A percentile compares a stretch with the other conserved stretches of the same genome.
Evolutionary conservation across 192 early-diverging fungal genomes (phyloP).

Genomic region (Mortierella alpina): DNA sequence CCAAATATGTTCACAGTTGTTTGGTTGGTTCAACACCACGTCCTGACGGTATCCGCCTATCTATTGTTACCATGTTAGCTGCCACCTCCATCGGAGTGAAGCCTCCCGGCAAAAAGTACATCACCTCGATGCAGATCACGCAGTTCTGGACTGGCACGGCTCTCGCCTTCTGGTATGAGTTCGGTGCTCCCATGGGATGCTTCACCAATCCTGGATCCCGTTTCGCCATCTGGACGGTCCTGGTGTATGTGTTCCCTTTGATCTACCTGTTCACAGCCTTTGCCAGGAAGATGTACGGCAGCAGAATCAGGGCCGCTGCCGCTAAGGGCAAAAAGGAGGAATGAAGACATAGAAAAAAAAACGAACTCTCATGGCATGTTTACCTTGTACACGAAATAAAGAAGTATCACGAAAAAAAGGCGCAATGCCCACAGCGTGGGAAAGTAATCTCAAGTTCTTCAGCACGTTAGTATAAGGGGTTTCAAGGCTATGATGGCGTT

Average conservation of each 20-base stretch:
- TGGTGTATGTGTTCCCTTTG: constrained; percentile 70
- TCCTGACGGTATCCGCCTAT: background rate
- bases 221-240: constrained; percentile 61
- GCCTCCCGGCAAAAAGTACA: constrained; percentile 74
- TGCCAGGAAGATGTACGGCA: constrained; percentile 67
- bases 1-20: background rate
- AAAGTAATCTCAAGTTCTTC: no score
- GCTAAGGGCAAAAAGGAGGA: constrained; percentile 20
- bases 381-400: background rate
- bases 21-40: background rate
- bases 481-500: no score
- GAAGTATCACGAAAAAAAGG: background rate
- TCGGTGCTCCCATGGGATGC: constrained; percentile 61
- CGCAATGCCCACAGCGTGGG: no score
- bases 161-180: constrained; percentile 66
- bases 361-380: background rate
- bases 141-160: constrained; percentile 77
- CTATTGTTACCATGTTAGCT: constrained; percentile 21
- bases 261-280: constrained; percentile 74
- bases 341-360: background rate
- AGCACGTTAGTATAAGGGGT: no score
- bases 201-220: constrained; percentile 54
- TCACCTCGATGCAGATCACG: constrained; percentile 77
- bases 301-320: constrained; percentile 13
- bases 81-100: constrained; percentile 71